phyloP scores from a whole-genome alignment of 306 rosid species.

The Vigna mungo region DNA sequence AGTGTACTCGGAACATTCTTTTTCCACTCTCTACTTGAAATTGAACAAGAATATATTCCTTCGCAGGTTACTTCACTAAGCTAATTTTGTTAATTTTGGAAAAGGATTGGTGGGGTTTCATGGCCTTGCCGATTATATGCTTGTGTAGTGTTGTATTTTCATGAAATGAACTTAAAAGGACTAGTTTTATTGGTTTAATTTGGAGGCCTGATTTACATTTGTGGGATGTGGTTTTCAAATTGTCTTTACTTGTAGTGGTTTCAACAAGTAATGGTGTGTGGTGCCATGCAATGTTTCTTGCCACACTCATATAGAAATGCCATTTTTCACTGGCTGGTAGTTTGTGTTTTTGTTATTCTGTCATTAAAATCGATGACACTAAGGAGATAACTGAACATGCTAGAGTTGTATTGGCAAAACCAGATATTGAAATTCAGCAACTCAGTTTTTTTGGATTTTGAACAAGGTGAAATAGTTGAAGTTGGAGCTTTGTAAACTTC shows the following conservation, averaged over 20 bases:
- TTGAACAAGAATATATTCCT: conserved; percentile 34
- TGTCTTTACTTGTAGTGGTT: conserved; percentile 9
- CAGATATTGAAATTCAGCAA: conserved; percentile 24
- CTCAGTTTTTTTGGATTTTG: conserved; percentile 29
- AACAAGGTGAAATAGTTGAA: background rate
- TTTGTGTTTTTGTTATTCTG: conserved; percentile 19
- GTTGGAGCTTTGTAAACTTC: conserved; percentile 34
- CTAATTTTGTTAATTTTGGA: conserved; percentile 25
- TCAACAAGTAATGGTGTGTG: background rate
- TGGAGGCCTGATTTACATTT: background rate
- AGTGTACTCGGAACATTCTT: background rate
- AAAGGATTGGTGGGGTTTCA: conserved; percentile 18
- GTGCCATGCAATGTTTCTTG: conserved; percentile 9
- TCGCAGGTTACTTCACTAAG: conserved; percentile 23
- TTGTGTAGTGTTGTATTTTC: background rate
- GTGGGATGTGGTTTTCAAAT: background rate
- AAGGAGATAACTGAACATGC: conserved; percentile 24
- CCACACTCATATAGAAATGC: conserved; percentile 28
- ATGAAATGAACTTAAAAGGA: conserved; percentile 4
- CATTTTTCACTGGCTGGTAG: background rate
- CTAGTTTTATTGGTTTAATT: conserved; percentile 24
- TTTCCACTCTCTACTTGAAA: conserved; percentile 33
- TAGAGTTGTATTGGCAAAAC: background rate
- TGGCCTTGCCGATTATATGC: conserved; percentile 22
- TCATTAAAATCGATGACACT: conserved; percentile 2